A percentile compares a stretch with the other conserved stretches of the same genome.
Conservation (phyloP, 441 rosid species). For the Codiaeum variegatum region DNA sequence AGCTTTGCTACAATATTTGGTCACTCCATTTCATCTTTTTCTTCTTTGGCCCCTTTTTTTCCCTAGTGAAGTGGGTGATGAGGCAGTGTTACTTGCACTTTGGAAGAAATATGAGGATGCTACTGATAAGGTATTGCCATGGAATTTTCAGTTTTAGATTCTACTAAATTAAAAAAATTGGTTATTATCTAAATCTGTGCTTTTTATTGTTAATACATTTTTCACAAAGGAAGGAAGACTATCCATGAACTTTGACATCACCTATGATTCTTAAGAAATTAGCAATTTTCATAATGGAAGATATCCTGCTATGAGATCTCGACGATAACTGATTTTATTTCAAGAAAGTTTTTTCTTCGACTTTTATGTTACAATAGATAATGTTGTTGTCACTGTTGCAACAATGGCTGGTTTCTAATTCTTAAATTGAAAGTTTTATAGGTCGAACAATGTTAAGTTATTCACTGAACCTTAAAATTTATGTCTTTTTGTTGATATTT, state of each 20-base stretch:
- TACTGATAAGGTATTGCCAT: conserved; percentile 40
- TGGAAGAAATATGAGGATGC: conserved; percentile 58
- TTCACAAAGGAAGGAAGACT: background rate
- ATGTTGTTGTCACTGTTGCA: background rate
- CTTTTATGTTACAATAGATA: background rate
- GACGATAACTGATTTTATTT: background rate
- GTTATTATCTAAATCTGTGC: background rate
- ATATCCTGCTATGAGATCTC: background rate
- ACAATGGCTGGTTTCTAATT: conserved; percentile 1
- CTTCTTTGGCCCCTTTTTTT: conserved; percentile 6
- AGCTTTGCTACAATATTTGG: background rate
- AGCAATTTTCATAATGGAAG: conserved; percentile 3
- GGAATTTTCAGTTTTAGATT: background rate
- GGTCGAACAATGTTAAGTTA: background rate
- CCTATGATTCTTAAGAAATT: background rate
- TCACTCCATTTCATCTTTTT: background rate
- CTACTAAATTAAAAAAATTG: background rate
- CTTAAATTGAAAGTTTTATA: background rate
- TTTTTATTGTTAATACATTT: background rate
- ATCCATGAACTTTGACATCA: background rate
- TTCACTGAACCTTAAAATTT: background rate
- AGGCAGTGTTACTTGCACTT: conserved; percentile 50
- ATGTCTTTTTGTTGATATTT: background rate
- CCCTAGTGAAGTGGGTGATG: conserved; percentile 57
- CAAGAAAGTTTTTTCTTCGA: background rate